Evolutionary conservation across 345 rosid species (phyloP).

Genomic region (Hevea brasiliensis): DNA sequence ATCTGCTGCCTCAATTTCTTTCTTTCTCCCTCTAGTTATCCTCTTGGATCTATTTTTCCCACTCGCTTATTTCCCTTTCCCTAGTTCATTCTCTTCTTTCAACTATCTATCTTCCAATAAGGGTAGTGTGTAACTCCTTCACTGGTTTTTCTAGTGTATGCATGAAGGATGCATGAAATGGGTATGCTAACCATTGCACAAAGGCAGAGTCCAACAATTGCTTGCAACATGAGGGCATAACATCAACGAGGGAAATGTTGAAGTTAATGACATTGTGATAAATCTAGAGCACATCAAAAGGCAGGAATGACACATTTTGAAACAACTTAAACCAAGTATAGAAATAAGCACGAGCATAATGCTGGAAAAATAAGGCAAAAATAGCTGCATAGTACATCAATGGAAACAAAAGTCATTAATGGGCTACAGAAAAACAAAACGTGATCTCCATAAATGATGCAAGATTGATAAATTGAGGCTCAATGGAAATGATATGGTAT

Average conservation of each 20-base stretch:
- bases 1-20: not conserved
- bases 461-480: not conserved
- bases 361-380: too few relatives aligned
- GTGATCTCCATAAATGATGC: not conserved
- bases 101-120: not conserved
- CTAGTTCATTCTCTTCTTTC: not conserved
- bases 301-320: too few relatives aligned
- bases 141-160: not conserved
- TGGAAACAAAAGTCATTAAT: too few relatives aligned
- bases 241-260: not conserved
- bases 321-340: too few relatives aligned
- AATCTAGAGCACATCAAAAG: too few relatives aligned
- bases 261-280: too few relatives aligned
- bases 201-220: not conserved
- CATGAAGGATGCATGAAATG: not conserved
- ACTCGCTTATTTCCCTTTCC: not conserved
- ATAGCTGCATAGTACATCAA: too few relatives aligned
- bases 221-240: not conserved
- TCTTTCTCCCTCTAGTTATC: not conserved
- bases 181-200: too few relatives aligned
- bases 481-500: too few relatives aligned
- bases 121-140: not conserved
- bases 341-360: too few relatives aligned
- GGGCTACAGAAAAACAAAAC: not conserved
- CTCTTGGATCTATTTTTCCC: not conserved